Evolutionary conservation across 2,329 filamentous ascomycete genomes (phyloP).

Genomic region (Colletotrichum camelliae): DNA sequence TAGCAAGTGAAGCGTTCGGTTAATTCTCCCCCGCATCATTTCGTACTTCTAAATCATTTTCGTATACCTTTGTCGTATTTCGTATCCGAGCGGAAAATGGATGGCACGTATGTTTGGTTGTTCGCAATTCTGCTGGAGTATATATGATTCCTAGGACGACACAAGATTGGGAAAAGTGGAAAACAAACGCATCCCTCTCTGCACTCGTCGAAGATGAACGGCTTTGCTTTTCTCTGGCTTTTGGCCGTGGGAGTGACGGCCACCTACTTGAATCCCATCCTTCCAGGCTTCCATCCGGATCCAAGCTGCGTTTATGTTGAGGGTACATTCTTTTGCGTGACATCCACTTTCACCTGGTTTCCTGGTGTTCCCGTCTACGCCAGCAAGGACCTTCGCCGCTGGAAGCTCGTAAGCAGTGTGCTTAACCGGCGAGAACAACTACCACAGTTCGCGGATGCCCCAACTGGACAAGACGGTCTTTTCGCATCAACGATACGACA

Average conservation of each 20-base stretch:
- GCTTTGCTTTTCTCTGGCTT: background rate
- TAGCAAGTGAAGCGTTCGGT: background rate
- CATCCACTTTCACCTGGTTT: constrained; percentile 66
- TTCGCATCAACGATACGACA: constrained; percentile 29
- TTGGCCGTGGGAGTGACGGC: background rate
- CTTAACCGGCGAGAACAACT: background rate
- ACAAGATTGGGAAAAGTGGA: background rate
- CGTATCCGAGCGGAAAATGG: background rate
- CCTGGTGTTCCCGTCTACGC: constrained; percentile 51
- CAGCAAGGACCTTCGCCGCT: constrained; percentile 34
- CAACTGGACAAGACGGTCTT: constrained; percentile 26
- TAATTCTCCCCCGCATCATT: background rate
- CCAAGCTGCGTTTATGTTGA: constrained; percentile 32
- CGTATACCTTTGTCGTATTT: background rate
- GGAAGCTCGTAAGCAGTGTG: constrained; percentile 30
- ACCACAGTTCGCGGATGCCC: background rate
- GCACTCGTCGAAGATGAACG: background rate
- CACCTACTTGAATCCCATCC: constrained; percentile 29
- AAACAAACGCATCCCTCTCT: background rate
- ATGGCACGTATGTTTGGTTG: background rate
- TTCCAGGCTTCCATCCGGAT: constrained; percentile 35
- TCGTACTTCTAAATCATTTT: background rate
- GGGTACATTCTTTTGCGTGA: constrained; percentile 43
- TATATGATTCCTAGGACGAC: background rate
- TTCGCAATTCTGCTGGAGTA: background rate